A percentile compares a stretch with the other conserved stretches of the same genome.
These are phyloP conservation scores for Elaeis guineensis DNA, from an alignment of 176 grass and related monocot species.

Conservation along the genomic window DNA sequence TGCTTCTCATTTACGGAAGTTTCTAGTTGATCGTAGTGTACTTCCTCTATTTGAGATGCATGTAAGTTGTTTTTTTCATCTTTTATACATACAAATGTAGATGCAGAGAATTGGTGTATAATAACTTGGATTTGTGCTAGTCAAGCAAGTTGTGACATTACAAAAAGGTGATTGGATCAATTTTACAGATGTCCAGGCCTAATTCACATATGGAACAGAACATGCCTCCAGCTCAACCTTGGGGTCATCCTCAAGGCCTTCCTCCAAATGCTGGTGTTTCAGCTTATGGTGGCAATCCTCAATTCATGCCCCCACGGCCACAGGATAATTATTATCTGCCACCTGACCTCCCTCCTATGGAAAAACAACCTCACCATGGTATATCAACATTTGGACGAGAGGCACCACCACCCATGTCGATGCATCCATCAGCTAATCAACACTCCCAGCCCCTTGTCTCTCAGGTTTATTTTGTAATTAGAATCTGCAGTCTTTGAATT, in stretches of 20 bases:
- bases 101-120: no score
- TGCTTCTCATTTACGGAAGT: constrained; percentile 61
- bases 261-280: constrained; percentile 39
- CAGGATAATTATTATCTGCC: constrained; percentile 73
- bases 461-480: constrained; percentile 50
- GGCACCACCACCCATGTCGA: constrained; percentile 15
- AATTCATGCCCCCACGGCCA: constrained; percentile 69
- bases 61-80: no score
- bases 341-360: constrained; percentile 53
- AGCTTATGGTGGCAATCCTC: constrained; percentile 65
- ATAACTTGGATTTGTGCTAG: no score
- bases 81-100: no score
- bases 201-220: constrained; percentile 67
- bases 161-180: no score
- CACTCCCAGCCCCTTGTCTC: constrained; percentile 30
- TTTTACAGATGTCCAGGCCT: constrained; percentile 49
- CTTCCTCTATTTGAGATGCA: constrained; percentile 42
- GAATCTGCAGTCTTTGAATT: neutral
- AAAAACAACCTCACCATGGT: constrained; percentile 74
- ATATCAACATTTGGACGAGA: constrained; percentile 77
- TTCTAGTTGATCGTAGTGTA: constrained; percentile 52
- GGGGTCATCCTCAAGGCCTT: constrained; percentile 58
- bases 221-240: constrained; percentile 77
- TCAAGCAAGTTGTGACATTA: no score
- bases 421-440: constrained; percentile 46